These are phyloP conservation scores for Microsporum audouinii DNA, from an alignment of 2,329 filamentous ascomycete genomes.

Conservation along the genomic window DNA sequence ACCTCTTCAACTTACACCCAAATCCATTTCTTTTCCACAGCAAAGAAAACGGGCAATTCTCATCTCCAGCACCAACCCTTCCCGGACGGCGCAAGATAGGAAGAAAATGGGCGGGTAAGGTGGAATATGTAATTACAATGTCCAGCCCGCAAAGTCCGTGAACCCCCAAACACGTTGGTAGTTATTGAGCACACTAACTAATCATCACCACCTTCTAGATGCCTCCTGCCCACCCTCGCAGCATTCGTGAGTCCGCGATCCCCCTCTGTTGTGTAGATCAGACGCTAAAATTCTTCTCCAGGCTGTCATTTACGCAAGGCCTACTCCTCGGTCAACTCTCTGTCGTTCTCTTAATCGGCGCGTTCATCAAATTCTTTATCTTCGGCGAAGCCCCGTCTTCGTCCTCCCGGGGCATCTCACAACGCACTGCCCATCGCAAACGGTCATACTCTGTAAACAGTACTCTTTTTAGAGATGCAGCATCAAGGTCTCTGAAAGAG, in stretches of 20 bases:
- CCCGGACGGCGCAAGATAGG: neutral
- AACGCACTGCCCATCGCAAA: conserved; percentile 67
- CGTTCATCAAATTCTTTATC: conserved; percentile 99
- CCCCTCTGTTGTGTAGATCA: neutral
- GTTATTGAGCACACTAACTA: neutral
- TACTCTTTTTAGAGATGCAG: conserved; percentile 28
- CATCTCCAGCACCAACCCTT: neutral
- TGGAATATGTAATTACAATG: conserved; percentile 11
- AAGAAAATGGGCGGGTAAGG: neutral
- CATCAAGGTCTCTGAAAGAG: conserved; percentile 35
- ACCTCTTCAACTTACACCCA: neutral
- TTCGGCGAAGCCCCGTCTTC: conserved; percentile 85
- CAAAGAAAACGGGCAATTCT: neutral
- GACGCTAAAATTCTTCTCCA: conserved; percentile 25
- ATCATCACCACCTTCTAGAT: neutral
- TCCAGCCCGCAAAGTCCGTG: conserved; percentile 13
- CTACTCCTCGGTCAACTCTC: conserved; percentile 88
- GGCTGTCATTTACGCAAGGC: conserved; percentile 84
- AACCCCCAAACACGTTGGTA: neutral
- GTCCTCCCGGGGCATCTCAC: conserved; percentile 64
- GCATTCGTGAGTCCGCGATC: conserved; percentile 9
- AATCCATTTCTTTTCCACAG: neutral
- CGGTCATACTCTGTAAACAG: conserved; percentile 54
- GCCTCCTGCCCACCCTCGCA: conserved; percentile 6
- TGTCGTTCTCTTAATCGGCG: conserved; percentile 78